These are phyloP conservation scores for Cadophora sp. DNA, from an alignment of 2,329 filamentous ascomycete genomes.

Conservation along the genomic window DNA sequence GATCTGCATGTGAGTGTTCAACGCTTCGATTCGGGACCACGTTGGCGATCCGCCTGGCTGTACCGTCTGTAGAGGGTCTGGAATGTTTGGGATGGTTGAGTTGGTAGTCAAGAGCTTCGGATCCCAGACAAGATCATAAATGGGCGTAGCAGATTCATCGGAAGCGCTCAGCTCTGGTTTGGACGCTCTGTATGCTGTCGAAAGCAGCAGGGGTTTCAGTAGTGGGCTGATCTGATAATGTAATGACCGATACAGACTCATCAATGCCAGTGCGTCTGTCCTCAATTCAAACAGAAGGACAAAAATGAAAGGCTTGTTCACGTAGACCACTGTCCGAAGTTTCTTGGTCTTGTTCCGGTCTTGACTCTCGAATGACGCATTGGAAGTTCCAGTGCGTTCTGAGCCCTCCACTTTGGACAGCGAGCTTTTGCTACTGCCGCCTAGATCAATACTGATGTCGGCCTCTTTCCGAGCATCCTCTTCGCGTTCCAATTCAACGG, in stretches of 20 bases:
- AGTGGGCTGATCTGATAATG: conserved; percentile 67
- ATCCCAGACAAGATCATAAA: conserved; percentile 71
- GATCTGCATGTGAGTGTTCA: conserved; percentile 70
- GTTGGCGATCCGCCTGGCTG: conserved; percentile 38
- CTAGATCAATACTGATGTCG: conserved; percentile 55
- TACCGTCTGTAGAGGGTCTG: conserved; percentile 51
- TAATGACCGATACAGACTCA: conserved; percentile 63
- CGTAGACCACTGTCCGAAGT: conserved; percentile 75
- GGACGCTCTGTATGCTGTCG: conserved; percentile 63
- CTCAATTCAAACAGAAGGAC: conserved; percentile 72
- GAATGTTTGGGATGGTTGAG: conserved; percentile 72
- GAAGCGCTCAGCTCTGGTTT: conserved; percentile 48
- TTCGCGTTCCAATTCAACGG: conserved; percentile 65
- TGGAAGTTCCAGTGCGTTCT: conserved; percentile 38
- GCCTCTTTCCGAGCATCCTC: conserved; percentile 51
- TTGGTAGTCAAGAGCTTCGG: conserved; percentile 61
- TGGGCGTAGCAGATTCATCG: conserved; percentile 46
- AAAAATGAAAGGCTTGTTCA: conserved; percentile 78
- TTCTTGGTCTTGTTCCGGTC: conserved; percentile 62
- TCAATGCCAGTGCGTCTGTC: conserved; percentile 63
- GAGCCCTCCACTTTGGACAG: conserved; percentile 30
- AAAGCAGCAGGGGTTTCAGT: conserved; percentile 60
- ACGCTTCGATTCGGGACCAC: conserved; percentile 68
- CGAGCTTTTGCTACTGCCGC: conserved; percentile 29
- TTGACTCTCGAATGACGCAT: conserved; percentile 51